These are phyloP conservation scores for Raphanus hybrid DNA, from an alignment of 441 rosid genomes.

Conservation along the genomic window DNA sequence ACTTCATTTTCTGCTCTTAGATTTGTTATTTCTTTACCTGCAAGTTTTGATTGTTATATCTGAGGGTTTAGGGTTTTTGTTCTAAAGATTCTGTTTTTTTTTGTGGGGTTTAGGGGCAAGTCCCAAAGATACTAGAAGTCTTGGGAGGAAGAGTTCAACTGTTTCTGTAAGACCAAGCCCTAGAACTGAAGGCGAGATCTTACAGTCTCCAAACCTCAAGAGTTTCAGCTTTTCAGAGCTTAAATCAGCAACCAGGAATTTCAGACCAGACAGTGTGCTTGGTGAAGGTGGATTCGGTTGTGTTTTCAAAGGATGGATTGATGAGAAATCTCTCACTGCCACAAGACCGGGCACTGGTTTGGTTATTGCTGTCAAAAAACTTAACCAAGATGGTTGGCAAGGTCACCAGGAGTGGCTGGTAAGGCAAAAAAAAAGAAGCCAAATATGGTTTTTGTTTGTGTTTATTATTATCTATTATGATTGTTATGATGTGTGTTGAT, in stretches of 20 bases:
- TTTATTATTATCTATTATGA: background rate
- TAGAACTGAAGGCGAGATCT: constrained; percentile 66
- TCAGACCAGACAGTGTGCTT: constrained; percentile 72
- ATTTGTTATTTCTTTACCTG: background rate
- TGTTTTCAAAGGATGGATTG: constrained; percentile 80
- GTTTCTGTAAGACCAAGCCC: constrained; percentile 53
- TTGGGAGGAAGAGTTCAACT: constrained; percentile 53
- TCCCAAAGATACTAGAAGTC: constrained; percentile 53
- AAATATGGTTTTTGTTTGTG: background rate
- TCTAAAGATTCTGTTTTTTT: background rate
- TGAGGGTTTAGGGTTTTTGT: background rate
- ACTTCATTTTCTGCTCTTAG: constrained; percentile 1
- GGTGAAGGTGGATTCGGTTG: constrained; percentile 88
- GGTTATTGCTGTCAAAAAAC: constrained; percentile 60
- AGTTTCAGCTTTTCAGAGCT: constrained; percentile 58
- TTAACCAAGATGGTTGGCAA: constrained; percentile 64
- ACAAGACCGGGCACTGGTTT: constrained; percentile 64
- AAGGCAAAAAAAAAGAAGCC: background rate
- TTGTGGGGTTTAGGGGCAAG: constrained; percentile 46
- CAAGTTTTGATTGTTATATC: background rate
- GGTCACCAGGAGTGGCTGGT: constrained; percentile 70
- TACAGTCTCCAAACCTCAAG: constrained; percentile 65
- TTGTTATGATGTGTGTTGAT: constrained; percentile 6
- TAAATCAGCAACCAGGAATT: constrained; percentile 63
- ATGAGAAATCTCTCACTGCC: constrained; percentile 58